Evolutionary conservation across 306 rosid genomes (phyloP).

Genomic region (Cucurbita argyrosperma): DNA sequence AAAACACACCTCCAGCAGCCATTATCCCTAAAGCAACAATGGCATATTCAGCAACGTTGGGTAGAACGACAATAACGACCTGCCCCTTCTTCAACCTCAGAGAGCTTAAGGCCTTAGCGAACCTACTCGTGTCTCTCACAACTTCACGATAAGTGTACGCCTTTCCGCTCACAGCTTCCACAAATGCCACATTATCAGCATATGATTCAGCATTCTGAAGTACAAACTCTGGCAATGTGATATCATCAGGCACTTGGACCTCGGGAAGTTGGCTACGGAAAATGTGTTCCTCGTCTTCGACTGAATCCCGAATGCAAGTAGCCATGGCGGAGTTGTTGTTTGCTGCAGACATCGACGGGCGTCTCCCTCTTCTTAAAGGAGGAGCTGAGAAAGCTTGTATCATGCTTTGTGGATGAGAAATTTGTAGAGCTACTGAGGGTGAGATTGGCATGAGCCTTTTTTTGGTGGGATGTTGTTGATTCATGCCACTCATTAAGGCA

Average conservation of each 20-base stretch:
- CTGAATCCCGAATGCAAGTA: conserved; percentile 8
- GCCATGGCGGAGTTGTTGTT: conserved; percentile 22
- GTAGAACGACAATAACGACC: conserved; percentile 72
- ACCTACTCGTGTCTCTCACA: conserved; percentile 37
- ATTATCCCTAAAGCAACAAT: conserved; percentile 66
- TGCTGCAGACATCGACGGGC: not conserved
- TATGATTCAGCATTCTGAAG: conserved; percentile 46
- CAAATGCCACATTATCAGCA: conserved; percentile 66
- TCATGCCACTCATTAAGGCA: not conserved
- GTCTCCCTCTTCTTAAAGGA: conserved; percentile 2
- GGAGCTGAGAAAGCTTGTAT: not conserved
- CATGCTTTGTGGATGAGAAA: conserved; percentile 10
- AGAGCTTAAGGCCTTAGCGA: conserved; percentile 60
- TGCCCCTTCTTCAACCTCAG: conserved; percentile 64
- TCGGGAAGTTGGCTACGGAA: conserved; percentile 37
- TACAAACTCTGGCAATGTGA: conserved; percentile 72
- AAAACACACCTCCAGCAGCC: conserved; percentile 77
- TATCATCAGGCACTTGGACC: conserved; percentile 48
- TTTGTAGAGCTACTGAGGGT: not conserved
- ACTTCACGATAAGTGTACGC: conserved; percentile 47
- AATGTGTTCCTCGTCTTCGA: conserved; percentile 33
- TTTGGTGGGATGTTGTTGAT: conserved; percentile 10
- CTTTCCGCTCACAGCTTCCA: conserved; percentile 68
- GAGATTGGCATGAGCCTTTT: conserved; percentile 1
- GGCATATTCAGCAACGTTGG: conserved; percentile 74